Conservation (phyloP, 306 rosid genomes). For the Cicer judaicum region DNA sequence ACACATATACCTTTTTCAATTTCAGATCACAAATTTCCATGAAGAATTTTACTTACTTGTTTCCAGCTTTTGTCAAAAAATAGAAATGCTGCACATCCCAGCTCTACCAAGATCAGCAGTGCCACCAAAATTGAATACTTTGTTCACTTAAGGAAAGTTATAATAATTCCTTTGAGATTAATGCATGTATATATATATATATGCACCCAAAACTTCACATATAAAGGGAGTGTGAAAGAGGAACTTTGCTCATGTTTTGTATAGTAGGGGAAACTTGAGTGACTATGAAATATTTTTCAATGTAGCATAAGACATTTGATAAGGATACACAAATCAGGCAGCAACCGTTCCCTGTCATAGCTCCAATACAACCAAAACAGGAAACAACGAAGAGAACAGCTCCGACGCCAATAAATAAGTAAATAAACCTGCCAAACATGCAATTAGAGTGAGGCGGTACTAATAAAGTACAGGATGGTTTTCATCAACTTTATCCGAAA, state of each 20-base stretch:
- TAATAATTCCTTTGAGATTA: background rate
- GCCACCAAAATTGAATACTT: conserved; percentile 79
- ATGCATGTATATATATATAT: conserved; percentile 11
- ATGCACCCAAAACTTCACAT: conserved; percentile 4
- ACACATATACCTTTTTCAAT: conserved; percentile 39
- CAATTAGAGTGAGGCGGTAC: conserved; percentile 31
- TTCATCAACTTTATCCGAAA: conserved; percentile 32
- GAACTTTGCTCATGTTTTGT: conserved; percentile 26
- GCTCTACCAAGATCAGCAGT: conserved; percentile 75
- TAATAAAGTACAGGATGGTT: conserved; percentile 20
- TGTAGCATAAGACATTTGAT: conserved; percentile 18
- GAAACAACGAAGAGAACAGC: conserved; percentile 72
- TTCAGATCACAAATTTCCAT: conserved; percentile 38
- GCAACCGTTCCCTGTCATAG: conserved; percentile 75
- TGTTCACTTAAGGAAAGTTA: conserved; percentile 70
- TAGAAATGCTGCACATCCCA: conserved; percentile 85
- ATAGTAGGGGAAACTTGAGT: conserved; percentile 20
- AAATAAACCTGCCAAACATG: conserved; percentile 81
- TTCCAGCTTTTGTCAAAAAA: conserved; percentile 91
- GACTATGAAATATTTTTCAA: conserved; percentile 27
- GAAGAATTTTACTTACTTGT: conserved; percentile 57
- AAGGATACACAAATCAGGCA: conserved; percentile 95
- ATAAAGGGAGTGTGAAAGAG: conserved; percentile 4
- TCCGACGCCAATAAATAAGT: conserved; percentile 84
- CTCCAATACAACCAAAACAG: conserved; percentile 87